Base-by-base conservation (phyloP, 2,329 filamentous ascomycete genomes). In the Arachnomyces sp. region DNA sequence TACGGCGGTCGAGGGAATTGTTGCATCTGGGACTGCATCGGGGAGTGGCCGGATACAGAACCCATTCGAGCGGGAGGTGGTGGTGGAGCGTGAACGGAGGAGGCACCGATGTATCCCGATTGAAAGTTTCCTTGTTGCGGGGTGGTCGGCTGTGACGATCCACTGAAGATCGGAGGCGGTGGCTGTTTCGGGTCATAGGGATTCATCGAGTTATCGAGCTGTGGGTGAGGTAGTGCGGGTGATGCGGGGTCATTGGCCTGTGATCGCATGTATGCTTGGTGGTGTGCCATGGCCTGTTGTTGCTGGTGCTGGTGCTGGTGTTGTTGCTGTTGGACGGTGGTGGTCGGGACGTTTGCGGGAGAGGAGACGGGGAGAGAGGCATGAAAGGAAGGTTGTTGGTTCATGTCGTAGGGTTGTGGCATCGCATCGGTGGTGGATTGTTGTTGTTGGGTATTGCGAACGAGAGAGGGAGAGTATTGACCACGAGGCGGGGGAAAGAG, bases 401-500 rank as follows among this genome's bases (percentile, higher is more conserved):
- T 78, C 46, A 78, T 69, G 47, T 84, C 81, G 62, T 82, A 86
- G 5, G 81, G 74, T 44, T 82, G 78, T 40, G 83, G 75, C 40
- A 89, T 68, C 36, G 72, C 73, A 55, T 86, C 78, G 35, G 68
- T 71, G 18, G 71, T 68, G 6, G 75, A 72, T 7, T 83, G 81
- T n/a, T n/a, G 21, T 25, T 25, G 21, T 25, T 5, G 21, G 21
- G 21, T 25, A 25, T 25, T 25, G 21, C 21, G 21, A 5, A 25
- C 69, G 55, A 77, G 66, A 34, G 72, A 70, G 21, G 76, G 72
- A 38, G 75, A 75, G 62, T 78, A 84, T 47, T 74, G 62, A 51
- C 69, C 71, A 50, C 74, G 67, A 17, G 61, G 58, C 29, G 68
- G 58, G 38, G 68, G 58, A 38, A 68, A 67, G 32, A 62, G 58